Base-by-base conservation (phyloP, 345 rosid genomes). In the Lepidium sativum region DNA sequence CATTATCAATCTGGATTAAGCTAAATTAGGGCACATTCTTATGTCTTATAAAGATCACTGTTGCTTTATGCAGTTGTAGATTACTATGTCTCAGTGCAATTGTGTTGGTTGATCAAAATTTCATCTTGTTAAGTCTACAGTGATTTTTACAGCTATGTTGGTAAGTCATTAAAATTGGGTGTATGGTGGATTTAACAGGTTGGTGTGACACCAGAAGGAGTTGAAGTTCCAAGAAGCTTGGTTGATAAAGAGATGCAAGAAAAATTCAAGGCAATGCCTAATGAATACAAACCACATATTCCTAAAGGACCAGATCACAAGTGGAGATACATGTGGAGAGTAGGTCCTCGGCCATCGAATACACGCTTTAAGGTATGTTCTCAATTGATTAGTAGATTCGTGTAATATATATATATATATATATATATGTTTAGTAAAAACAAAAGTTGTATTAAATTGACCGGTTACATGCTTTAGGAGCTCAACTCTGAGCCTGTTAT, bases 241-340 rank as follows among this genome's bases (percentile, higher is more conserved):
- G 96, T 89, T 43, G 99, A 90, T 75, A 77, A 77, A 59, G 92
- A 83, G 72, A 87, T 94, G 84, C 89, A 87, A 75, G 73, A 73
- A 56, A 84, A 74, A 39, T 66, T 90, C 11, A 82, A 76, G 62
- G 34, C 72, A 50, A 77, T 94, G 90, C 92, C 95, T 8, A 21
- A 75, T 41, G 90, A 86, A 42, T 68, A 60, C 75, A 86, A 82
- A 55, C 98, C 98, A 35, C 70, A 77, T 20, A 71, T 63, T n/a
- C 98, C 98, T 1, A 81, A 42, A 23, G 97, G 98, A 56, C 97
- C 98, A 4, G 98, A 90, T 79, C 87, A 63, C 50, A 92, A 92
- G 80, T 92, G 97, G 97, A 81, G 97, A 50, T 92, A 92, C 80
- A 92, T 92, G 98, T 92, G 98, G 98, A 87, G 98, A 78, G 80